phyloP scores from a whole-genome alignment of 2,329 filamentous ascomycete species.

The Diaporthe longicolla region DNA sequence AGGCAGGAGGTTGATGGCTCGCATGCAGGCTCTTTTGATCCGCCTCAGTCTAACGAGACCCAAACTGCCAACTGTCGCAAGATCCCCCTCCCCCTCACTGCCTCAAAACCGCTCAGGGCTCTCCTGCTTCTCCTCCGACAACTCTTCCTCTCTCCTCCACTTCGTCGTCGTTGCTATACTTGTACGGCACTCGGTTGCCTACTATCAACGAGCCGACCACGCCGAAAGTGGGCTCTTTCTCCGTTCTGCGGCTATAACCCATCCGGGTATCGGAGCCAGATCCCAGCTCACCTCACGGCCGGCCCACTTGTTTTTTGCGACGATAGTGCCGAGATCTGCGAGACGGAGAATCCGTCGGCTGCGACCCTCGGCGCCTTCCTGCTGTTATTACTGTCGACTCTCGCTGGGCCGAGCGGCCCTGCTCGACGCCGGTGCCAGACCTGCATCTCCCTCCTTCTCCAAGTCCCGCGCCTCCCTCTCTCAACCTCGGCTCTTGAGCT shows the following conservation, averaged over 20 bases:
- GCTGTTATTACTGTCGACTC: conserved; percentile 24
- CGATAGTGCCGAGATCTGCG: conserved; percentile 36
- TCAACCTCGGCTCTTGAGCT: conserved; percentile 28
- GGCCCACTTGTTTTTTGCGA: conserved; percentile 31
- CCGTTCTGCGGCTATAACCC: conserved; percentile 34
- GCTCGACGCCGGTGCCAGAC: conserved; percentile 16
- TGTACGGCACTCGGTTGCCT: not conserved
- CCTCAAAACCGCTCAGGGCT: not conserved
- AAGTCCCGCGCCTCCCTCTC: not conserved
- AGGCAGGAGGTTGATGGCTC: not conserved
- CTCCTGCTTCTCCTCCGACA: not conserved
- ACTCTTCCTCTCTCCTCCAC: not conserved
- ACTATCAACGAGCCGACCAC: conserved; percentile 17
- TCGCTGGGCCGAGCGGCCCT: conserved; percentile 12
- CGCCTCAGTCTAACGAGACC: not conserved
- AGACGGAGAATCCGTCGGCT: conserved; percentile 37
- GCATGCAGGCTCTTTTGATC: not conserved
- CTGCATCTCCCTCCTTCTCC: conserved; percentile 17
- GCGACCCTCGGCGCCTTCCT: conserved; percentile 34
- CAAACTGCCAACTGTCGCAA: conserved; percentile 19
- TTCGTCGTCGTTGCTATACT: not conserved
- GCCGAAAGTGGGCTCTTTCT: conserved; percentile 26
- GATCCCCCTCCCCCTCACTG: not conserved
- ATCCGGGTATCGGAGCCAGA: conserved; percentile 39
- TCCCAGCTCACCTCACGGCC: conserved; percentile 34